Percentiles rank a stretch among this genome's conserved stretches.
Evolutionary conservation across 2,329 filamentous ascomycete genomes (phyloP).

Genomic region (Fusarium coicis): DNA sequence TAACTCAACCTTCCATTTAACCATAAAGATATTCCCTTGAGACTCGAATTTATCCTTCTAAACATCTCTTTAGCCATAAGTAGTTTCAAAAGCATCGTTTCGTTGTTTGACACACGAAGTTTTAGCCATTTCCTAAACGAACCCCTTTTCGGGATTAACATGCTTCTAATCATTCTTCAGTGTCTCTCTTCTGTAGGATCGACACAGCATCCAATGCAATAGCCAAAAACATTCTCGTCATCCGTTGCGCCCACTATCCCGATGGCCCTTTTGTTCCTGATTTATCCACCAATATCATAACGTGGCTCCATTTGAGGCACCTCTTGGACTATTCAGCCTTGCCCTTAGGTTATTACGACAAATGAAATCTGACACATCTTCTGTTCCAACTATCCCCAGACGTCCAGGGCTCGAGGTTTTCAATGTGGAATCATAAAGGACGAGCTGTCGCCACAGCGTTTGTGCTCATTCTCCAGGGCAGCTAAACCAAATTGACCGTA

Average conservation of each 20-base stretch:
- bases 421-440: background rate
- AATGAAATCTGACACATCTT: background rate
- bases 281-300: background rate
- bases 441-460: background rate
- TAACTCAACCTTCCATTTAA: background rate
- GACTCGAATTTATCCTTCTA: background rate
- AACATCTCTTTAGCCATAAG: conserved; percentile 4
- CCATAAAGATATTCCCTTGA: background rate
- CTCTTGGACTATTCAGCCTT: background rate
- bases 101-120: background rate
- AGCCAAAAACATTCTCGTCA: background rate
- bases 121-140: conserved; percentile 1
- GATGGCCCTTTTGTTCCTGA: background rate
- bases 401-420: background rate
- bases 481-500: background rate
- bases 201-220: background rate
- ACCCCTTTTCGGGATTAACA: conserved; percentile 15
- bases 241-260: conserved; percentile 7
- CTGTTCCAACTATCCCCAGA: background rate
- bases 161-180: conserved; percentile 2
- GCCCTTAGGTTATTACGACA: background rate
- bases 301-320: background rate
- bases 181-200: background rate
- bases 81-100: background rate
- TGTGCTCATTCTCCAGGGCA: background rate